A percentile compares a stretch with the other conserved stretches of the same genome.
phyloP scores from a whole-genome alignment of 2,329 filamentous ascomycete genomes.

The Paecilomyces formosus region DNA sequence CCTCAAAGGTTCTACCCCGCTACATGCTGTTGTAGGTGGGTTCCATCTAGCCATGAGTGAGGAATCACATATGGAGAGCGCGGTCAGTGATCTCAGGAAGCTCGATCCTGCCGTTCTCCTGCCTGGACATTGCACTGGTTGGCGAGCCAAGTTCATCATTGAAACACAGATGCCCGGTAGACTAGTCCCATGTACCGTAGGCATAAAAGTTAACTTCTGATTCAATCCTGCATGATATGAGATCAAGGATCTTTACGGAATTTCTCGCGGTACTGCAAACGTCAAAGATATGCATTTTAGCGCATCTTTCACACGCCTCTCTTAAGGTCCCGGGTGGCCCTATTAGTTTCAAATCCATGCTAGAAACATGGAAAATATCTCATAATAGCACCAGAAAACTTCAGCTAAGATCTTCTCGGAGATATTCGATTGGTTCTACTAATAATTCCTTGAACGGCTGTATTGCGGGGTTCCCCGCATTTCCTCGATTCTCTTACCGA shows the following conservation, averaged over 20 bases:
- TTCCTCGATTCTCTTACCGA: background rate
- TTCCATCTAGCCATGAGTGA: constrained; percentile 47
- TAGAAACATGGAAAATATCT: background rate
- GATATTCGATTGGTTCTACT: background rate
- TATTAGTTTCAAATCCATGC: background rate
- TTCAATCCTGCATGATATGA: constrained; percentile 1
- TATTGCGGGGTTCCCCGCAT: background rate
- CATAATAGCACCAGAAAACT: background rate
- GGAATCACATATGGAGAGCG: constrained; percentile 35
- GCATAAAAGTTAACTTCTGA: constrained; percentile 35
- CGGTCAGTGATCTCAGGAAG: constrained; percentile 42
- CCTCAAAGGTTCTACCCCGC: constrained; percentile 25
- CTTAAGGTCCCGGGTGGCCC: background rate
- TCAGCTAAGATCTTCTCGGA: background rate
- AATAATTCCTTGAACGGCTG: background rate
- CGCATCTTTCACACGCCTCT: background rate
- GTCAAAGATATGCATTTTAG: background rate
- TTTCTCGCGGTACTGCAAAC: background rate
- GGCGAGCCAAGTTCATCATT: constrained; percentile 48
- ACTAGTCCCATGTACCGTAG: constrained; percentile 45
- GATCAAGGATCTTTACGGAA: background rate
- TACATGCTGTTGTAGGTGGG: constrained; percentile 47
- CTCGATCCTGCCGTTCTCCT: constrained; percentile 44
- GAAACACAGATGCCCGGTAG: constrained; percentile 45
- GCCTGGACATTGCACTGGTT: constrained; percentile 51